Evolutionary conservation across 2,329 filamentous ascomycete genomes (phyloP), one percentile per base, ranked within the genome.

Genomic region (Fusarium gaditjirri): DNA sequence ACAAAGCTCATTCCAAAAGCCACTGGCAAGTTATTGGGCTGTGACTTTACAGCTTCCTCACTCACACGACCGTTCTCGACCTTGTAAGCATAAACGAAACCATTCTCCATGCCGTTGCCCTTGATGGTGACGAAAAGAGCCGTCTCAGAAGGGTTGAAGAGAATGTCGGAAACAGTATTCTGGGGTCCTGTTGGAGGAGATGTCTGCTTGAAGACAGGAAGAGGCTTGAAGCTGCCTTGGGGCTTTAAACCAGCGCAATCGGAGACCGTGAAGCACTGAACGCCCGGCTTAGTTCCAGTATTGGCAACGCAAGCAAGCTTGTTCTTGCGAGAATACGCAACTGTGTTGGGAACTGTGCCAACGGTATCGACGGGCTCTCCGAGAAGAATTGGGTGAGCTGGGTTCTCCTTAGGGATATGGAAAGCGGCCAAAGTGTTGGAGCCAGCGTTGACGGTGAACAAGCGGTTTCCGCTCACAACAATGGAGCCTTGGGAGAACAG

Each of bases 401-500:
- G 61, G 4, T 66, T 35, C 3, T 66, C 23, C 13, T 60, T 19
- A 3, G 63, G 52, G 4, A 66, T 66, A n/a, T 43, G 23, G 23
- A 66, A 66, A 5, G 43, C 21, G 0, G 61, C 63, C 12, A 66
- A 8, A 23, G 63, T 66, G 23, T 66, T 66, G 1, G 61, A 66
- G 6, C 63, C 63, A 4, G 63, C 61, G 13, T 66, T 66, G 4
- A 66, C 50, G 2, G 61, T 60, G 33, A 66, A 46, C 4, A 66
- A 12, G 9, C 13, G 17, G 9, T 41, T 65, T 2, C 52, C 63
- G 16, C 38, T 27, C 0, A 66, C 63, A 2, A 60, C 6, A 17
- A 66, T 9, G 2, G 63, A 50, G 2, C 21, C 33, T 39, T 66
- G 63, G 0, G 61, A 29, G 16, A 66, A 66, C 0, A 59, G 8